Percentiles rank a stretch among this genome's conserved stretches.
Conservation (phyloP, 2,329 filamentous ascomycete species). For the Talaromyces sp. region DNA sequence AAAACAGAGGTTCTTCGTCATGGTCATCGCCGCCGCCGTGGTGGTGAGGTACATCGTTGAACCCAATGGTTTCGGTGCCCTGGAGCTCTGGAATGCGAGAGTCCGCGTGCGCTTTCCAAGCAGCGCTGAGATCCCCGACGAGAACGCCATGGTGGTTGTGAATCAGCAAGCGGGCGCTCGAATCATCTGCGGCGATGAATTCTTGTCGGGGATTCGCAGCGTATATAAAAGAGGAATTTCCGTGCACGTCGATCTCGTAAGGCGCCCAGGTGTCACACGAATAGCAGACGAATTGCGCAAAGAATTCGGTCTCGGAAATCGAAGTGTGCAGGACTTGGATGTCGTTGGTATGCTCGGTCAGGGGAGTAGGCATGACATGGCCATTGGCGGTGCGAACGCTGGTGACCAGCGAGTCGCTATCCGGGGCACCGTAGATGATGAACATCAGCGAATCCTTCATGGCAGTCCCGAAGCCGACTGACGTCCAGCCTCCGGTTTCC, state of each 20-base stretch:
- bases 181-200: conserved; percentile 34
- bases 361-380: conserved; percentile 19
- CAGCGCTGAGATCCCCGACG: conserved; percentile 6
- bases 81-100: conserved; percentile 7
- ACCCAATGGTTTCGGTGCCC: conserved; percentile 5
- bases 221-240: conserved; percentile 47
- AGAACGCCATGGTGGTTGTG: conserved; percentile 47
- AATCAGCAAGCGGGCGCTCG: conserved; percentile 43
- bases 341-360: conserved; percentile 30
- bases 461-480: conserved; percentile 20
- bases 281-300: conserved; percentile 48
- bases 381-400: conserved; percentile 21
- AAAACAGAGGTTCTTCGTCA: not conserved
- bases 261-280: conserved; percentile 48
- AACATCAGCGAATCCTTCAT: conserved; percentile 27
- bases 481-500: conserved; percentile 17
- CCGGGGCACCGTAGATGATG: conserved; percentile 20
- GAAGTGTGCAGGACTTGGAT: conserved; percentile 43
- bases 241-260: conserved; percentile 45
- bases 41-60: not conserved
- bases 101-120: not conserved
- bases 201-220: conserved; percentile 49
- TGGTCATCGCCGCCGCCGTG: not conserved
- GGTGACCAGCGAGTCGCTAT: conserved; percentile 21
- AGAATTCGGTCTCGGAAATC: conserved; percentile 38